Evolutionary conservation across 768 basidiomycete genomes (phyloP).

Genomic region (Tricholoma furcatifolium): DNA sequence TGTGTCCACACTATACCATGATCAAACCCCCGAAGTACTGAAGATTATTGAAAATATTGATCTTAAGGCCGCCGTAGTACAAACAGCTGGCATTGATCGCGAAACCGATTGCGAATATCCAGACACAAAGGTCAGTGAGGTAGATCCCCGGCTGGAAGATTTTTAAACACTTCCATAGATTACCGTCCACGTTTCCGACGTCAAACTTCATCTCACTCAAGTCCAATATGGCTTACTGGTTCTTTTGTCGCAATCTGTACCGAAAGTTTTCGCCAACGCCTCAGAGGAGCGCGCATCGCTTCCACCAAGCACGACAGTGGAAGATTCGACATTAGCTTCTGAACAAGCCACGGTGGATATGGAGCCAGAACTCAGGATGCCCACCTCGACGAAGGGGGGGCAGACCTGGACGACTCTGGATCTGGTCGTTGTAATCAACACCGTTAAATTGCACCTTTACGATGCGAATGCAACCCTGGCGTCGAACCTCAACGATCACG

Average conservation of each 20-base stretch:
- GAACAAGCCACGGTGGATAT: constrained; percentile 34
- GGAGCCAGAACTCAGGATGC: constrained; percentile 58
- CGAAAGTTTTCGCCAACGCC: constrained; percentile 53
- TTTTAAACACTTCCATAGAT: constrained; percentile 44
- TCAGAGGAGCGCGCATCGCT: constrained; percentile 39
- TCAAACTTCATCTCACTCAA: constrained; percentile 82
- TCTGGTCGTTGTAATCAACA: constrained; percentile 64
- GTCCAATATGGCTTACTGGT: constrained; percentile 77
- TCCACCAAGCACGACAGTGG: constrained; percentile 19
- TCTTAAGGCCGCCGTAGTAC: constrained; percentile 65
- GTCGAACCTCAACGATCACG: constrained; percentile 64
- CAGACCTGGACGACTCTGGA: constrained; percentile 67
- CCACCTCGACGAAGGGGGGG: constrained; percentile 21
- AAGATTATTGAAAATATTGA: constrained; percentile 94
- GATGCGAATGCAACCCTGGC: constrained; percentile 60
- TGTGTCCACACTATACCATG: constrained; percentile 61
- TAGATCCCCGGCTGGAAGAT: neutral
- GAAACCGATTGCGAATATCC: constrained; percentile 53
- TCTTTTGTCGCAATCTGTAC: constrained; percentile 64
- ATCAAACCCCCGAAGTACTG: constrained; percentile 45
- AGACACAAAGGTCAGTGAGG: constrained; percentile 64
- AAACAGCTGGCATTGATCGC: constrained; percentile 57
- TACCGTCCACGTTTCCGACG: constrained; percentile 72
- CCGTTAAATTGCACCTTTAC: constrained; percentile 85
- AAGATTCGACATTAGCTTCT: constrained; percentile 8